Base-by-base conservation (phyloP, 306 rosid genomes). In the Cucurbita pepo region DNA sequence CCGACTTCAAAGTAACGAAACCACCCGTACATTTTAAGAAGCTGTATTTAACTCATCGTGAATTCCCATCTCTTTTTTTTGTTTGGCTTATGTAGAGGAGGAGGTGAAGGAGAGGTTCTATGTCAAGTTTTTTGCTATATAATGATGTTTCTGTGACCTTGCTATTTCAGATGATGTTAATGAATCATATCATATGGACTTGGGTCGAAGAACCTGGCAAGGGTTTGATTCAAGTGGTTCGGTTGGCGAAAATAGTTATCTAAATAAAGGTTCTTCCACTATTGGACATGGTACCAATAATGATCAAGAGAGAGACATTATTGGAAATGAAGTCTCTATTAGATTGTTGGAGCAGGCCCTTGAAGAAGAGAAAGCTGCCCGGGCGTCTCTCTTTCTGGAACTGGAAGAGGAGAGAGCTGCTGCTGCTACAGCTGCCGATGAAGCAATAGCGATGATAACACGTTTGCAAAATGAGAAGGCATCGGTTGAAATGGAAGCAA, bases 341-440 rank as follows among this genome's bases (percentile, higher is more conserved):
- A 80, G 79, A 77, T 72, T 77, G 78, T 83, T 87, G 87, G 90
- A 91, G 82, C 72, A 75, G 58, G 87, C 85, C 14, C 83, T 91
- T 3, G 84, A 80, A 70, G 88, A 88, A 84, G 99, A 85, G 84
- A 89, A 37, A 78, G 76, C 85, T 16, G 89, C 90, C 55, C 83
- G 76, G 52, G 84, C 86, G 60, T 75, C 86, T 79, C 95, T 95
- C 54, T 86, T 71, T 85, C 61, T 86, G 55, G 99, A 95, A 85
- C 90, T 95, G 73, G 99, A 95, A 83, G 83, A 95, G 85, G 99
- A 91, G 90, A 85, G 96, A 84, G 90, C 95, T 73, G 92, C 99
- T 18, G 86, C 97, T 77, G 95, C 95, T 74, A 83, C 79, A 72
- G 96, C 99, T 48, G 95, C 97, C 3, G 97, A 95, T 56, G 97